phyloP scores from a whole-genome alignment of 1,139 yeast species.

The Suhomyces atakaporum region DNA sequence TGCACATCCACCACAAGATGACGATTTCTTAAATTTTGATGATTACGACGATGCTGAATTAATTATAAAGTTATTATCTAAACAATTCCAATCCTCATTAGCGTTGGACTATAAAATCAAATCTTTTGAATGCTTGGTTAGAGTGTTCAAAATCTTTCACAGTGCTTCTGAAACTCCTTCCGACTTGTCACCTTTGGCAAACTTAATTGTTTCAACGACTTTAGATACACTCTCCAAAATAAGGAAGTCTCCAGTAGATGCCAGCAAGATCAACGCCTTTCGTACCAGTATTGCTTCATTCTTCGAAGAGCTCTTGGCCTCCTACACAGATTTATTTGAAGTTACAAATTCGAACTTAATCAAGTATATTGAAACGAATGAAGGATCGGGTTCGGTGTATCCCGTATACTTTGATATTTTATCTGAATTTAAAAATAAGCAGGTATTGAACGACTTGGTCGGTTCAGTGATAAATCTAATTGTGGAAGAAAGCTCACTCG shows the following conservation, averaged over 20 bases:
- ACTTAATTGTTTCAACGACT: slow-evolving; percentile 9
- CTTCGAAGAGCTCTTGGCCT: not conserved
- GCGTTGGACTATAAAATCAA: slow-evolving; percentile 22
- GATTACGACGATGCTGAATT: slow-evolving; percentile 21
- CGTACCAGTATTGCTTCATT: not conserved
- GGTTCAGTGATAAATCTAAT: slow-evolving; percentile 21
- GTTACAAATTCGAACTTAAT: slow-evolving; percentile 1
- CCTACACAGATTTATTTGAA: not conserved
- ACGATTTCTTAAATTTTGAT: slow-evolving; percentile 17
- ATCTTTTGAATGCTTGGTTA: slow-evolving; percentile 24
- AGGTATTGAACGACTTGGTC: slow-evolving; percentile 13
- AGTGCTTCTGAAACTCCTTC: not conserved
- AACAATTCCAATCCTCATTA: slow-evolving; percentile 21
- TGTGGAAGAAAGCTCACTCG: slow-evolving; percentile 19
- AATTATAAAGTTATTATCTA: slow-evolving; percentile 19
- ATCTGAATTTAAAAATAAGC: not conserved
- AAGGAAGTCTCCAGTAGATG: slow-evolving; percentile 5
- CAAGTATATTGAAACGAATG: slow-evolving; percentile 1
- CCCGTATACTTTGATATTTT: slow-evolving; percentile 6
- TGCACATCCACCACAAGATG: not conserved
- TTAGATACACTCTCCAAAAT: slow-evolving; percentile 16
- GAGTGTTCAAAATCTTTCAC: slow-evolving; percentile 17
- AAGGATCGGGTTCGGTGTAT: slow-evolving; percentile 2
- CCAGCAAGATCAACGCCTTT: not conserved
- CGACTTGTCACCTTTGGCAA: slow-evolving; percentile 3